Percentiles rank a stretch among this genome's conserved stretches.
These are phyloP conservation scores for Pseudopithomyces maydicus DNA, from an alignment of 2,329 filamentous ascomycete species.

Conservation along the genomic window DNA sequence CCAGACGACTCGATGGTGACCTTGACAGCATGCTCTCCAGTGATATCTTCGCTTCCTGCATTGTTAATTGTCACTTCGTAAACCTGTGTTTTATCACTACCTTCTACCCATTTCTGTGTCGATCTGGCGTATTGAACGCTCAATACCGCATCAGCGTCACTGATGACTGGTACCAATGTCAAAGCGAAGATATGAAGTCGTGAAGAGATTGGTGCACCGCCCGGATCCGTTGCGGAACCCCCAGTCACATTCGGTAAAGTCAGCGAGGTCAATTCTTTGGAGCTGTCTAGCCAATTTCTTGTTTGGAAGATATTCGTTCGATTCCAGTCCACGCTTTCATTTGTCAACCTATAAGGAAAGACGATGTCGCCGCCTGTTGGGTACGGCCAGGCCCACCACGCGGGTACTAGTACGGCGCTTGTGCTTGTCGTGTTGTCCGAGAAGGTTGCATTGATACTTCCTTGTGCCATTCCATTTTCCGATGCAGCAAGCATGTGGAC, in stretches of 20 bases:
- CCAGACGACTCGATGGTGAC: constrained; percentile 8
- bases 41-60: constrained; percentile 3
- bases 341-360: constrained; percentile 47
- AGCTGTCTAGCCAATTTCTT: constrained; percentile 47
- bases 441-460: constrained; percentile 45
- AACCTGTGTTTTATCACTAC: constrained; percentile 14
- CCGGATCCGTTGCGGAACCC: constrained; percentile 28
- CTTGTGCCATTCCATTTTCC: constrained; percentile 46
- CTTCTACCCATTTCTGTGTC: constrained; percentile 14
- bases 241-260: constrained; percentile 44
- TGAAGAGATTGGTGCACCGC: constrained; percentile 23
- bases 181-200: constrained; percentile 17
- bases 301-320: constrained; percentile 49
- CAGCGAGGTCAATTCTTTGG: constrained; percentile 44
- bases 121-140: constrained; percentile 12
- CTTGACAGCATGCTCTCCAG: constrained; percentile 6
- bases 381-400: constrained; percentile 49
- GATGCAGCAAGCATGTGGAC: constrained; percentile 49
- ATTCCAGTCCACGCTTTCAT: constrained; percentile 43
- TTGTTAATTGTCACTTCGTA: constrained; percentile 18
- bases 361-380: constrained; percentile 48
- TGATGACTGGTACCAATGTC: constrained; percentile 9
- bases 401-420: constrained; percentile 41
- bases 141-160: constrained; percentile 1
- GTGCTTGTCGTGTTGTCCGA: constrained; percentile 42